A percentile compares a stretch with the other conserved stretches of the same genome.
These are phyloP conservation scores for Oryza glumipatula DNA, from an alignment of 176 grass and related monocot species.

Conservation along the genomic window DNA sequence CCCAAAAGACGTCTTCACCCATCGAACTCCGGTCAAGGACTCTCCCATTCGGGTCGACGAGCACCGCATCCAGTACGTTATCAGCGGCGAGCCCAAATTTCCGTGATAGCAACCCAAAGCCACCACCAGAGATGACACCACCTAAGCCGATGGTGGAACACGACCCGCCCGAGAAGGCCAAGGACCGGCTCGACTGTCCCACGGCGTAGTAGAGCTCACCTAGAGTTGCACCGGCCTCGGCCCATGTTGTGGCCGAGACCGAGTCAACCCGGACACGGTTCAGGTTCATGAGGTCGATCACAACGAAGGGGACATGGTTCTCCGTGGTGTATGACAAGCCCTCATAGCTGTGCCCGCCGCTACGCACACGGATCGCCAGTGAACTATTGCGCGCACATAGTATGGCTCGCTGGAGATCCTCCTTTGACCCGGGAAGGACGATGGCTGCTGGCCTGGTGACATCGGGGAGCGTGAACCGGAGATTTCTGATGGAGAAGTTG, in stretches of 20 bases:
- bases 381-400: conserved; percentile 15
- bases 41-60: conserved; percentile 29
- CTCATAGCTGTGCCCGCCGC: conserved; percentile 80
- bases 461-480: conserved; percentile 43
- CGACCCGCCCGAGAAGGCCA: conserved; percentile 60
- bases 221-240: conserved; percentile 59
- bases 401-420: conserved; percentile 39
- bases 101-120: conserved; percentile 63
- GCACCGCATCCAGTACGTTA: conserved; percentile 60
- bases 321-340: conserved; percentile 68
- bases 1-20: conserved; percentile 79
- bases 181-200: conserved; percentile 9
- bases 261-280: conserved; percentile 51
- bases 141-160: conserved; percentile 64
- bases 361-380: conserved; percentile 64
- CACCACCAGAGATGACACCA: conserved; percentile 55
- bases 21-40: conserved; percentile 36
- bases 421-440: conserved; percentile 45
- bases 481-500: conserved; percentile 64
- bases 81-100: conserved; percentile 63
- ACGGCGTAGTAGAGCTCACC: conserved; percentile 69
- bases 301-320: conserved; percentile 41
- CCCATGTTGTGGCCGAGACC: conserved; percentile 12
- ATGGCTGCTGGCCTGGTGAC: conserved; percentile 45
- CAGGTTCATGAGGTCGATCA: conserved; percentile 61